A percentile compares a stretch with the other conserved stretches of the same genome.
phyloP scores from a whole-genome alignment of 2,329 filamentous ascomycete species.

The Alternaria ventricosa region DNA sequence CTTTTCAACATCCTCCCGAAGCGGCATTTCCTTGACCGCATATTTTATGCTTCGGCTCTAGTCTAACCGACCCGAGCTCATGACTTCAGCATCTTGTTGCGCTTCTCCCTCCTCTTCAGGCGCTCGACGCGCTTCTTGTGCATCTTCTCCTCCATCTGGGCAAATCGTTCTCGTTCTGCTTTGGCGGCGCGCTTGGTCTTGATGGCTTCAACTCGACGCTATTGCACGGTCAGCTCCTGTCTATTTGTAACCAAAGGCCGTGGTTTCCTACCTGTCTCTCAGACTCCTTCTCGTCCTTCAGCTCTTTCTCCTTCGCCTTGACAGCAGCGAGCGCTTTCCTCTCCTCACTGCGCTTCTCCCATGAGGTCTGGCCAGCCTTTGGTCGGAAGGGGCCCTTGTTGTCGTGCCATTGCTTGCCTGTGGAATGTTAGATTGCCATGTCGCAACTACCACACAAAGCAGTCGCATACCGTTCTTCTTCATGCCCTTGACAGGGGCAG shows the following conservation, averaged over 20 bases:
- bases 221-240: slow-evolving; percentile 18
- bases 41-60: not conserved
- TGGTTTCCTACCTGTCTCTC: slow-evolving; percentile 74
- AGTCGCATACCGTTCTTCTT: slow-evolving; percentile 75
- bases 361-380: slow-evolving; percentile 76
- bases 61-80: slow-evolving; percentile 29
- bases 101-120: slow-evolving; percentile 93
- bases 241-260: not conserved
- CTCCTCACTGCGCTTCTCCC: slow-evolving; percentile 74
- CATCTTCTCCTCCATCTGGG: slow-evolving; percentile 97
- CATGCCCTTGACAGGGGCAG: slow-evolving; percentile 62
- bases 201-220: slow-evolving; percentile 80
- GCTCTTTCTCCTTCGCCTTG: slow-evolving; percentile 92
- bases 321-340: slow-evolving; percentile 74
- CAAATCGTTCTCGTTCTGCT: slow-evolving; percentile 90
- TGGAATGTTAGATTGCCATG: slow-evolving; percentile 21
- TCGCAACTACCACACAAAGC: not conserved
- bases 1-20: not conserved
- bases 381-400: slow-evolving; percentile 86
- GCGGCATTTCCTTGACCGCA: slow-evolving; percentile 3
- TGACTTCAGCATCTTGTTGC: slow-evolving; percentile 76
- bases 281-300: slow-evolving; percentile 93
- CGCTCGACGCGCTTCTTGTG: slow-evolving; percentile 93
- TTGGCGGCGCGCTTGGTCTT: slow-evolving; percentile 87
- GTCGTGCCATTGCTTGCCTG: slow-evolving; percentile 95